A percentile compares a stretch with the other conserved stretches of the same genome.
phyloP scores from a whole-genome alignment of 768 basidiomycete genomes.

The Phlebiopsis gigantea region DNA sequence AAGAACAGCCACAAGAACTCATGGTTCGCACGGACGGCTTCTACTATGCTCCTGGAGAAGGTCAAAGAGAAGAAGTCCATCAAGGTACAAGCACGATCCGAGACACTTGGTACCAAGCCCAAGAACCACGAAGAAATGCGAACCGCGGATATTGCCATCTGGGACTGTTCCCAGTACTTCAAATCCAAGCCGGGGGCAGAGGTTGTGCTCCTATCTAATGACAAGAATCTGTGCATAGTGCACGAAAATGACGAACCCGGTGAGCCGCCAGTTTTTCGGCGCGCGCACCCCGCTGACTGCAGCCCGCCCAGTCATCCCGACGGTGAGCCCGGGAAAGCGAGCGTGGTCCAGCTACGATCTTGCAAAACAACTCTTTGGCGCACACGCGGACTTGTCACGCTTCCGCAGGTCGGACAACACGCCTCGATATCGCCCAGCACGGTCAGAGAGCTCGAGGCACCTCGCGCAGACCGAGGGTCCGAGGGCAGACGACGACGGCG shows the following conservation, averaged over 20 bases:
- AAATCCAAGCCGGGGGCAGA: slow-evolving; percentile 27
- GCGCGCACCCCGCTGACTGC: neutral
- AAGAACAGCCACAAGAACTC: slow-evolving; percentile 38
- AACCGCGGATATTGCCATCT: slow-evolving; percentile 62
- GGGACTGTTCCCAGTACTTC: slow-evolving; percentile 73
- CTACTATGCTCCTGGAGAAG: slow-evolving; percentile 29
- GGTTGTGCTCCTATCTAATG: slow-evolving; percentile 55
- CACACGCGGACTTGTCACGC: slow-evolving; percentile 27
- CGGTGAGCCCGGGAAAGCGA: slow-evolving; percentile 4
- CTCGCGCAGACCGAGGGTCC: slow-evolving; percentile 16
- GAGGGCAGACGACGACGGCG: slow-evolving; percentile 20
- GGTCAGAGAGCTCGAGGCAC: slow-evolving; percentile 6
- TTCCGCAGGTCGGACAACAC: slow-evolving; percentile 30
- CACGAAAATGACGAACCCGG: slow-evolving; percentile 36
- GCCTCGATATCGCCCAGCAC: slow-evolving; percentile 18
- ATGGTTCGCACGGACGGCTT: slow-evolving; percentile 58
- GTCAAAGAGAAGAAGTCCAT: slow-evolving; percentile 23
- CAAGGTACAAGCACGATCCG: slow-evolving; percentile 26
- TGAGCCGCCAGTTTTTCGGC: slow-evolving; percentile 20
- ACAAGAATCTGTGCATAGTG: slow-evolving; percentile 51
- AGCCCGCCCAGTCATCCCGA: neutral
- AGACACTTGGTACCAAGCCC: slow-evolving; percentile 17
- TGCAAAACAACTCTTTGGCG: slow-evolving; percentile 40
- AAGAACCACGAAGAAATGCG: slow-evolving; percentile 13
- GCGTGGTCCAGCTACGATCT: slow-evolving; percentile 46